A percentile compares a stretch with the other conserved stretches of the same genome.
Evolutionary conservation across 2,329 filamentous ascomycete species (phyloP).

Genomic region (Chalara sp.): DNA sequence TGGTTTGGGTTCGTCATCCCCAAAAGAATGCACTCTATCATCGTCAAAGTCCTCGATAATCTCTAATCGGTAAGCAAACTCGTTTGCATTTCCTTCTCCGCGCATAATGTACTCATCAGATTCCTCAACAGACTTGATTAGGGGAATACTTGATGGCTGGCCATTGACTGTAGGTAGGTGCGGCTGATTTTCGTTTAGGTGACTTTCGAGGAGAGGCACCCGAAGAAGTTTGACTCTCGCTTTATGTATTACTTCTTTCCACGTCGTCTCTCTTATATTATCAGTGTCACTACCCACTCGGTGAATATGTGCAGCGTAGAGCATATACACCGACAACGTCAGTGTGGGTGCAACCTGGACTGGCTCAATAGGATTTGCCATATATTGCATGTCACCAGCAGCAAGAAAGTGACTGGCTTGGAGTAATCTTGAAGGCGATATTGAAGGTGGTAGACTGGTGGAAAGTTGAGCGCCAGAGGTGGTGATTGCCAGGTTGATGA

Average conservation of each 20-base stretch:
- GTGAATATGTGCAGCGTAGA: conserved; percentile 72
- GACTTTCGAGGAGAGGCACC: conserved; percentile 15
- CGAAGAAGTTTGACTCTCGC: conserved; percentile 65
- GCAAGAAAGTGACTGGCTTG: conserved; percentile 91
- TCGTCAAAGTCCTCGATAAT: conserved; percentile 68
- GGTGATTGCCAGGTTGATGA: conserved; percentile 89
- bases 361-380: conserved; percentile 51
- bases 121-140: conserved; percentile 10
- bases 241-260: conserved; percentile 97
- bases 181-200: background rate
- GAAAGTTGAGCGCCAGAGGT: conserved; percentile 86
- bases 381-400: conserved; percentile 78
- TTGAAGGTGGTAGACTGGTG: conserved; percentile 68
- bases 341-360: conserved; percentile 86
- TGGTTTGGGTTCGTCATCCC: conserved; percentile 46
- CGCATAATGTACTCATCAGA: conserved; percentile 33
- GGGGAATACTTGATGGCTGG: background rate
- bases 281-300: conserved; percentile 32
- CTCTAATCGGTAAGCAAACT: conserved; percentile 64
- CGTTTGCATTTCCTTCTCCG: conserved; percentile 28
- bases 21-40: conserved; percentile 59
- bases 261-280: conserved; percentile 47
- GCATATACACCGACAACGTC: conserved; percentile 85
- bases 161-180: background rate
- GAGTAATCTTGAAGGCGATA: conserved; percentile 83